Evolutionary conservation across 352 stramenopile species (phyloP), one percentile per base, ranked within the genome.

Genomic region (Pythium dissotocum): DNA sequence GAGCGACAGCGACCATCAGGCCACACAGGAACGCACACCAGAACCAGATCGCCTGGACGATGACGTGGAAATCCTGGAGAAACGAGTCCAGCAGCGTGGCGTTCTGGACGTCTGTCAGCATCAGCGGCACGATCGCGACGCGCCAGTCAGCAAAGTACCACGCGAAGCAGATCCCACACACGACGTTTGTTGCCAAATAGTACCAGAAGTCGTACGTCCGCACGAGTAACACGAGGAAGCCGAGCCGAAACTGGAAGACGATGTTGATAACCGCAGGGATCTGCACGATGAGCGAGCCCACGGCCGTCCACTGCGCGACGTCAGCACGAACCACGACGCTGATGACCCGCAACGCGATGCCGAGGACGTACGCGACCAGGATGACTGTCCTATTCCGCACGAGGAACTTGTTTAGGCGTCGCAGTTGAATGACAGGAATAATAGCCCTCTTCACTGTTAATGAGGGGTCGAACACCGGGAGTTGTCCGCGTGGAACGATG

Each of bases 151-250:
- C 21, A 9, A 69, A 58, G 26, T 56, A 61, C 54, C 40, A 51
- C 26, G 56, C 61, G 16, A 61, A 64, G 40, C 54, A 65, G 1
- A 12, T 36, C 0, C 28, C 28, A 44, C 60, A 68, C 18, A 69
- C 30, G 2, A 32, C 10, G 26, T 73, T 73, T 12, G 59, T 55
- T 6, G 44, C 18, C n/a, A 69, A 56, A 24, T 60, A 67, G 53
- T 54, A 72, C 66, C 66, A 72, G 48, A 67, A 72, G 30, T 72
- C 66, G 53, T 67, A 72, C 18, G 56, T 63, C 5, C 18, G 6
- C 8, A 65, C 13, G 16, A 73, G 24, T 7, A 65, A 44, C 4
- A 36, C 28, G 10, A 69, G 12, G 9, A 69, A 61, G 16, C 53
- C 61, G 18, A 73, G 21, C 1, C 67, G 60, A 10, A 69, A 65